Conservation (phyloP, 2,329 filamentous ascomycete genomes). For the Diplodia scrobiculata region DNA sequence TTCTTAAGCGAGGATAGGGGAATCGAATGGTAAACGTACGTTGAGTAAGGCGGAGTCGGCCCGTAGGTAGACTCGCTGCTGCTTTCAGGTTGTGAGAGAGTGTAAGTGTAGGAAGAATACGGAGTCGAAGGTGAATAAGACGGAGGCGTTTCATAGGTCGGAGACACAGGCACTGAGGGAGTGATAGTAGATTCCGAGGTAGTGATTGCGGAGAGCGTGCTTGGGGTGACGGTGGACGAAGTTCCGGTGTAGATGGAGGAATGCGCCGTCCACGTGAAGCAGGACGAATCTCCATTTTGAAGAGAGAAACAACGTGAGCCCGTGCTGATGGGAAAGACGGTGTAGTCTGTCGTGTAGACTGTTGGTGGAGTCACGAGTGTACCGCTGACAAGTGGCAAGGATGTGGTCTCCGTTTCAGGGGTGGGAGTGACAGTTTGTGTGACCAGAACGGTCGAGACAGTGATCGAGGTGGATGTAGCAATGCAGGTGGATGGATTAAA, state of each 20-base stretch:
- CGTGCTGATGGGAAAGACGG: not conserved
- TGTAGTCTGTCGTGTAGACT: not conserved
- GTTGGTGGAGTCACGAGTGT: not conserved
- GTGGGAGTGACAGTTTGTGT: not conserved
- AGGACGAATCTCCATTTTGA: not conserved
- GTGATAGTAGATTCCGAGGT: not conserved
- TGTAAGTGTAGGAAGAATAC: not conserved
- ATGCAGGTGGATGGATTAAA: not conserved
- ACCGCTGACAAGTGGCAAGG: not conserved
- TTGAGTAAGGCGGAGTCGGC: not conserved
- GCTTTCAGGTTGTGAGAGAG: no score
- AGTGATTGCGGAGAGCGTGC: not conserved
- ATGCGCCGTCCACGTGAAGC: not conserved
- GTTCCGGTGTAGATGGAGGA: not conserved
- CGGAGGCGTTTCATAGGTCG: no score
- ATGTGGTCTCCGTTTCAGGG: not conserved
- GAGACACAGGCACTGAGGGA: not conserved
- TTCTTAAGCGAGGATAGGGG: not conserved
- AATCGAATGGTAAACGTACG: not conserved
- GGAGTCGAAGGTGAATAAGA: not conserved
- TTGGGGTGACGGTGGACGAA: not conserved
- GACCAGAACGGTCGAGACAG: not conserved
- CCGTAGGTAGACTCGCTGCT: no score
- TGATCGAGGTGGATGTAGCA: slow-evolving; percentile 1
- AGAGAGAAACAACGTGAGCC: not conserved